phyloP scores from a whole-genome alignment of 345 rosid species.

The Carallia brachiata region DNA sequence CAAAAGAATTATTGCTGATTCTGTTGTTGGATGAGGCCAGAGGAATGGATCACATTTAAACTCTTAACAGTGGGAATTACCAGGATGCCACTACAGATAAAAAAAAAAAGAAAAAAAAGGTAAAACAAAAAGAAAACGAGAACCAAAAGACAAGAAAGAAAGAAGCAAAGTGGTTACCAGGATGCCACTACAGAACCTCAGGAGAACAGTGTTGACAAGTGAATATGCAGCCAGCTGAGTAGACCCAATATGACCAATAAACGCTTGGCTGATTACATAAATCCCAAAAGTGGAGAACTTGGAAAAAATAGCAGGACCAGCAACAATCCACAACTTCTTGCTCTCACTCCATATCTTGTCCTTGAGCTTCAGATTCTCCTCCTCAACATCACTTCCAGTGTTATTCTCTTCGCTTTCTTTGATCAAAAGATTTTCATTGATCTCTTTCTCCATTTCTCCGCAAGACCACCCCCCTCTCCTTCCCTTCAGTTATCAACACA shows the following conservation, averaged over 20 bases:
- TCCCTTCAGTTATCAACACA: no score
- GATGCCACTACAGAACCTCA: slow-evolving; percentile 64
- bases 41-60: no score
- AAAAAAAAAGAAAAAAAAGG: not conserved
- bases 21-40: no score
- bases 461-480: no score
- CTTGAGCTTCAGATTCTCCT: slow-evolving; percentile 22
- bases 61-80: no score
- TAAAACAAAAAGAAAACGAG: not conserved
- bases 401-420: not conserved
- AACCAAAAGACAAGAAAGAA: not conserved
- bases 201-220: slow-evolving; percentile 52
- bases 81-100: not conserved
- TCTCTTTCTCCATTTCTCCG: slow-evolving; percentile 15
- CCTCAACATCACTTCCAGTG: not conserved
- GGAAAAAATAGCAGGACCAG: no score
- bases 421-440: slow-evolving; percentile 9
- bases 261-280: no score
- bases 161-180: slow-evolving; percentile 33
- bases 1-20: no score
- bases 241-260: no score
- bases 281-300: no score
- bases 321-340: slow-evolving; percentile 55
- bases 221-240: slow-evolving; percentile 55
- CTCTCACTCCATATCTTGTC: slow-evolving; percentile 52